phyloP scores from a whole-genome alignment of 306 rosid genomes.

The Medicago lupulina region DNA sequence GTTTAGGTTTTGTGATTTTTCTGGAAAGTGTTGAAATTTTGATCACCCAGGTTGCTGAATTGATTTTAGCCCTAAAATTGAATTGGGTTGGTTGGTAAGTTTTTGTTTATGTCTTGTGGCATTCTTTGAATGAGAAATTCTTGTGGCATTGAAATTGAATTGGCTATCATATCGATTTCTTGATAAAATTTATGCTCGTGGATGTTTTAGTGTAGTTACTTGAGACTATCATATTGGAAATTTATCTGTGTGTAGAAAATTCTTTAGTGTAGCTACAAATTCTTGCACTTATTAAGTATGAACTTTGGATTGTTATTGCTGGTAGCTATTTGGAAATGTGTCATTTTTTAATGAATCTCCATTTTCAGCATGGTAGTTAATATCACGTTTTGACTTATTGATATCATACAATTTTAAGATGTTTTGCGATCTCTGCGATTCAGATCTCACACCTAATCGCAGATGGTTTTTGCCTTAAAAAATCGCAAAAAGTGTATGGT shows the following conservation, averaged over 20 bases:
- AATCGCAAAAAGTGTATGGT: neutral
- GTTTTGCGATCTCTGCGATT: neutral
- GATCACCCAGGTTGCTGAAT: neutral
- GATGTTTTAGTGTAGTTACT: neutral
- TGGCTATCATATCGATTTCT: neutral
- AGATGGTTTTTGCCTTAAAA: neutral
- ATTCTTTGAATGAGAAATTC: neutral
- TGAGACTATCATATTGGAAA: neutral
- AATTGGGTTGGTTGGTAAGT: slow-evolving; percentile 13
- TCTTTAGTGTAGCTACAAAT: neutral
- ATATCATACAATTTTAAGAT: neutral
- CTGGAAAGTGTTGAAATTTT: too few relatives aligned
- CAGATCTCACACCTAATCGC: neutral
- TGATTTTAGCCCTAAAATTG: slow-evolving; percentile 6
- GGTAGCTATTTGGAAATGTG: slow-evolving; percentile 8
- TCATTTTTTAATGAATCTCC: neutral
- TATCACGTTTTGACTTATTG: neutral
- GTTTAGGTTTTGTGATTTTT: slow-evolving; percentile 21
- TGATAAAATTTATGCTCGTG: neutral
- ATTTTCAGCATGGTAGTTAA: neutral
- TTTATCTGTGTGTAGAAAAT: neutral
- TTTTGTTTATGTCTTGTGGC: neutral
- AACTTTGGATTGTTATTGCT: slow-evolving; percentile 14
- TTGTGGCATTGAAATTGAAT: neutral
- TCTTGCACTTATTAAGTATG: neutral